phyloP scores from a whole-genome alignment of 2,329 filamentous ascomycete genomes.

The Geosmithia putterillii region DNA sequence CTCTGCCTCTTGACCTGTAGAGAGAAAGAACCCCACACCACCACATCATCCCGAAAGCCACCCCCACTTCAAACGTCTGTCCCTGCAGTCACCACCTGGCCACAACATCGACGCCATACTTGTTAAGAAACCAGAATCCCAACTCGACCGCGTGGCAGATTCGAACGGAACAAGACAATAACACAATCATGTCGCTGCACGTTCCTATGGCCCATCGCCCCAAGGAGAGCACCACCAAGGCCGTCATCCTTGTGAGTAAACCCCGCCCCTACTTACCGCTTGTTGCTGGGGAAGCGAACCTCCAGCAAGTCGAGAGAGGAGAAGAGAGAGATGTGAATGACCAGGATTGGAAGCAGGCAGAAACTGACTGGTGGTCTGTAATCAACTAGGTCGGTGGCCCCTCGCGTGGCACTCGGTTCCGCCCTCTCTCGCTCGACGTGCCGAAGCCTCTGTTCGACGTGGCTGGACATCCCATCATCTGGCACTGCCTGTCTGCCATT shows the following conservation, averaged over 20 bases:
- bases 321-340: constrained; percentile 12
- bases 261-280: constrained; percentile 5
- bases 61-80: neutral
- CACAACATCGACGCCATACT: neutral
- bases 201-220: constrained; percentile 36
- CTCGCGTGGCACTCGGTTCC: constrained; percentile 88
- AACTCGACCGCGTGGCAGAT: neutral
- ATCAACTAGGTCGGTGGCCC: constrained; percentile 72
- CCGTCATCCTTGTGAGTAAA: constrained; percentile 69
- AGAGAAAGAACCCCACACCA: neutral
- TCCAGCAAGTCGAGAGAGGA: neutral
- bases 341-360: neutral
- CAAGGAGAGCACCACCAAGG: constrained; percentile 65
- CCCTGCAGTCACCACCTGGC: neutral
- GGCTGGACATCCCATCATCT: constrained; percentile 95
- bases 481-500: constrained; percentile 89
- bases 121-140: neutral
- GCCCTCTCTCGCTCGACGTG: constrained; percentile 87
- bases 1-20: too few relatives aligned
- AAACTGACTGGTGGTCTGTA: neutral
- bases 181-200: constrained; percentile 39
- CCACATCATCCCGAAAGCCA: neutral
- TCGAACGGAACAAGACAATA: neutral
- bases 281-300: neutral
- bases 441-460: constrained; percentile 99